A percentile compares a stretch with the other conserved stretches of the same genome.
Conservation (phyloP, 176 grass and related monocot species). For the Puya raimondii region DNA sequence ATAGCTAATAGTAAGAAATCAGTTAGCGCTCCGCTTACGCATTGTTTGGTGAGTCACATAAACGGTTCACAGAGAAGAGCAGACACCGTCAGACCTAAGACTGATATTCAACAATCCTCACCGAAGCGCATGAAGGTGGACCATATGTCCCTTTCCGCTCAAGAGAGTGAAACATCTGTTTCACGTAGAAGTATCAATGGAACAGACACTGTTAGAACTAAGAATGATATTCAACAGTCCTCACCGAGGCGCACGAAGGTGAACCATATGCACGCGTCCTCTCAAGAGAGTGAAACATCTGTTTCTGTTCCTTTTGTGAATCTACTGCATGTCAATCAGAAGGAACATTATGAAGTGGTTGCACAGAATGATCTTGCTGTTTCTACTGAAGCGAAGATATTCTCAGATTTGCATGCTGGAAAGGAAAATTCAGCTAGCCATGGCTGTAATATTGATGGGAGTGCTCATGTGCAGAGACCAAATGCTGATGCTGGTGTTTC, state of each 20-base stretch:
- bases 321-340: constrained; percentile 32
- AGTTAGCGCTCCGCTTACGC: not conserved
- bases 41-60: not conserved
- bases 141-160: constrained; percentile 19
- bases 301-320: constrained; percentile 41
- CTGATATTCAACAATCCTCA: constrained; percentile 43
- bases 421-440: constrained; percentile 32
- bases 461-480: constrained; percentile 30
- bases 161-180: constrained; percentile 44
- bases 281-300: constrained; percentile 43
- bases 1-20: constrained; percentile 37
- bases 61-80: constrained; percentile 32
- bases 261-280: constrained; percentile 20
- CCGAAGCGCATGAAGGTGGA: constrained; percentile 61
- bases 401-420: constrained; percentile 5
- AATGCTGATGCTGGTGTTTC: constrained; percentile 46
- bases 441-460: constrained; percentile 39
- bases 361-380: constrained; percentile 42
- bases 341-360: constrained; percentile 38
- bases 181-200: constrained; percentile 22
- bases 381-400: constrained; percentile 40
- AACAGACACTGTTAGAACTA: constrained; percentile 50
- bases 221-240: constrained; percentile 49
- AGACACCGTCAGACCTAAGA: constrained; percentile 54
- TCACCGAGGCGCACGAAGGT: constrained; percentile 54